Base-by-base conservation (phyloP, 768 basidiomycete genomes). In the Hygrocybe punicea region DNA sequence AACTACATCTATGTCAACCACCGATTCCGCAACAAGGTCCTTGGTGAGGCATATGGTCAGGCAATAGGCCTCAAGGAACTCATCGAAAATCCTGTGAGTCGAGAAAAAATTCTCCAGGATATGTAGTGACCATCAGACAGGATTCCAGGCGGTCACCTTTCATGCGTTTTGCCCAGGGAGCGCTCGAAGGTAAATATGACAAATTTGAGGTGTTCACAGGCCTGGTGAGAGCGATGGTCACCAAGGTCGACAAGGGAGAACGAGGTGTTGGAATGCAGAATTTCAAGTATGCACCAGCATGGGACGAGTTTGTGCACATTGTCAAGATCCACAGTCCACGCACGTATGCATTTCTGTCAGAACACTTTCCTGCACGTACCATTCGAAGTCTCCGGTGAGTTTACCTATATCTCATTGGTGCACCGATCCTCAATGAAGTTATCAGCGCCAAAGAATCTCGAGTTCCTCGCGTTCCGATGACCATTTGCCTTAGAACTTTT, bases 231-330 rank as follows among this genome's bases (percentile, higher is more conserved):
- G 76, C 71, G 1, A 64, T 75, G 51, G 66, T 71, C 0, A 24
- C 46, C 0, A 55, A 61, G 7, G 16, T 37, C 0, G 73, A 76
- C 11, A 50, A 63, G 1, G 59, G 71, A 19, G 62, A 63, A 2
- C 61, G 65, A 0, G 73, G 72, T 0, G 62, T 67, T 1, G 73
- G 72, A 0, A 62, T 64, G 56, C 73, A 73, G 51, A 76, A 76
- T 48, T 72, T 75, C 59, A 51, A 58, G 4, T 76, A 75, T 56
- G 51, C 68, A 1, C 71, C 72, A 2, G 67, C 58, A 0, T 67
- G 63, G 33, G 65, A 70, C 6, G 70, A 76, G 24, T 68, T 74
- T 35, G 56, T 54, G 9, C 64, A 73, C 47, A 62, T 72, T 2
- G 8, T 69, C 3, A 36, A 45, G 0, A 68, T 70, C 6, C 58